Percentiles rank a stretch among this genome's conserved stretches.
These are phyloP conservation scores for Kappamyces sp. DNA, from an alignment of 192 early-diverging fungal species.

Conservation along the genomic window DNA sequence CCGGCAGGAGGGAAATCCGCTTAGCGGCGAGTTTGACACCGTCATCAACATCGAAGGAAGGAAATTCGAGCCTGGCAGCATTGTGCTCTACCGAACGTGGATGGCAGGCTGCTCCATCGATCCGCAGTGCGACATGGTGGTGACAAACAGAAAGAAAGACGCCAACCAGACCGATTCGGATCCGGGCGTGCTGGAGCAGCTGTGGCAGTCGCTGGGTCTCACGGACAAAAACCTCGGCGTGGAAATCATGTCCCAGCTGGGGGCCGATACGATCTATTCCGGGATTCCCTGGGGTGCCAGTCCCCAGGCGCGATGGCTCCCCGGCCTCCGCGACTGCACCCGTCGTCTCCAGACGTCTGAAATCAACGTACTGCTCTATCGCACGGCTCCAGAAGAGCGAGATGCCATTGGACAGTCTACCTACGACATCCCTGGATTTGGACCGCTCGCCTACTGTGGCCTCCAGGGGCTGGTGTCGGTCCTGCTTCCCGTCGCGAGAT, in stretches of 20 bases:
- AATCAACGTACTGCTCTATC: slow-evolving; percentile 82
- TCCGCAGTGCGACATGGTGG: background rate
- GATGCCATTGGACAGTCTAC: slow-evolving; percentile 73
- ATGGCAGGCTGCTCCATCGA: slow-evolving; percentile 41
- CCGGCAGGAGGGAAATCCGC: slow-evolving; percentile 12
- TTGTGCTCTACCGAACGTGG: slow-evolving; percentile 56
- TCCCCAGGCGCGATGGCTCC: slow-evolving; percentile 32
- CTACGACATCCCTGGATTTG: slow-evolving; percentile 88
- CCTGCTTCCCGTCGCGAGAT: slow-evolving; percentile 67
- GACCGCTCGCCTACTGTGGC: slow-evolving; percentile 79
- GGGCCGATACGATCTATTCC: slow-evolving; percentile 37
- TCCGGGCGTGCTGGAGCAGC: slow-evolving; percentile 23
- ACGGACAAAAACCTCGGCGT: slow-evolving; percentile 27
- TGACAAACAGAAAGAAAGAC: background rate
- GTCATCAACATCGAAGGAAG: slow-evolving; percentile 41
- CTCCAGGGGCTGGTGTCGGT: slow-evolving; percentile 88
- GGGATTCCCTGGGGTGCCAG: slow-evolving; percentile 29
- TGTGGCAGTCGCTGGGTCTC: slow-evolving; percentile 41
- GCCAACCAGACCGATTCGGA: background rate
- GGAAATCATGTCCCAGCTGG: slow-evolving; percentile 46
- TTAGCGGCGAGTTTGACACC: slow-evolving; percentile 36
- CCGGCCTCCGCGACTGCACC: slow-evolving; percentile 56
- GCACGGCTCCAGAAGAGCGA: slow-evolving; percentile 80
- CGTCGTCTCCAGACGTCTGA: slow-evolving; percentile 55
- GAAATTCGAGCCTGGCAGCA: slow-evolving; percentile 79